Evolutionary conservation across 2,329 filamentous ascomycete genomes (phyloP).

Genomic region (Colletotrichum tofieldiae): DNA sequence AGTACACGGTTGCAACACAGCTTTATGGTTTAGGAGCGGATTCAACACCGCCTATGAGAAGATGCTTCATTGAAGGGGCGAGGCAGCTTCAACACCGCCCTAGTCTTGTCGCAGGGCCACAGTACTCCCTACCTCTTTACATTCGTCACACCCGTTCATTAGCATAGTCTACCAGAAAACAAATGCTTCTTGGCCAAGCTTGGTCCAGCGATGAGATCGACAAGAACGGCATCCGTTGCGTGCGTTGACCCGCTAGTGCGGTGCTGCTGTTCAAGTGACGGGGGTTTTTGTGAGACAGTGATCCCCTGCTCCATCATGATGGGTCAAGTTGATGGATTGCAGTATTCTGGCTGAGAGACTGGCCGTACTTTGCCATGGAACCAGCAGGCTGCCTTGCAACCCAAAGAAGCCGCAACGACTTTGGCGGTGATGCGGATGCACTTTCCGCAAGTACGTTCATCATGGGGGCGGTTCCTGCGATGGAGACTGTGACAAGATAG

Average conservation of each 20-base stretch:
- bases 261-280: not conserved
- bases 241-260: not conserved
- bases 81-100: not conserved
- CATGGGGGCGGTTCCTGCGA: not conserved
- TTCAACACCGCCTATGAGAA: slow-evolving; percentile 1
- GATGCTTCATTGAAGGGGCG: not conserved
- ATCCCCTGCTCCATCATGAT: too few species aligned
- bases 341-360: not conserved
- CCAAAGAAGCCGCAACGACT: too few species aligned
- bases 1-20: not conserved
- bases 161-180: too few species aligned
- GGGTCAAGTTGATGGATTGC: not conserved
- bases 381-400: too few species aligned
- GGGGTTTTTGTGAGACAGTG: too few species aligned
- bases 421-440: too few species aligned
- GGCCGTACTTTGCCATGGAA: too few species aligned
- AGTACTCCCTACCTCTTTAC: not conserved
- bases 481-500: too few species aligned
- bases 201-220: not conserved
- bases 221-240: not conserved
- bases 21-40: not conserved
- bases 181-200: not conserved
- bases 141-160: not conserved
- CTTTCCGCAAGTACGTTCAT: too few species aligned
- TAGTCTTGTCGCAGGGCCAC: not conserved